Evolutionary conservation across 768 basidiomycete species (phyloP), one percentile per base, ranked within the genome.

Genomic region (Termitomyces sp.): DNA sequence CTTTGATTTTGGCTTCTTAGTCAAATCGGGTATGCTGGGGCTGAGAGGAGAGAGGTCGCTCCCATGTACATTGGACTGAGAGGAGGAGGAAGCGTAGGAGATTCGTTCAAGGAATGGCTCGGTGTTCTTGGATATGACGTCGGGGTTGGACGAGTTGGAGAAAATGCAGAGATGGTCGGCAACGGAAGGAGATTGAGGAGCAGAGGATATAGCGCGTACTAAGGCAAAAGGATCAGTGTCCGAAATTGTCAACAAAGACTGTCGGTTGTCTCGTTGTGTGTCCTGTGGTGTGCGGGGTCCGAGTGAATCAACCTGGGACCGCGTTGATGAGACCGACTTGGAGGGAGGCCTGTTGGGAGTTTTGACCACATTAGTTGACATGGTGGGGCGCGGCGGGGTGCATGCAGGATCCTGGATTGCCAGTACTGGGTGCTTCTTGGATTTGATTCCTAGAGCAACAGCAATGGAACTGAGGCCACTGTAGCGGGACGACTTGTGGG

Each of bases 221-320:
- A 52, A 76, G 27, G 83, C 84, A 64, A 88, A 88, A 5, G 87
- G 87, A 72, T 88, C 86, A 7, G 74, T 58, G 63, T 88, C 87
- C 10, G 84, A 82, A 24, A 86, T 75, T 4, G 86, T 86, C 53
- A 88, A 67, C 55, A 88, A 71, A 2, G 87, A 87, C 40, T 80
- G 77, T 42, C 80, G 75, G 39, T 64, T 51, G 50, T 73, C 67
- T 53, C 67, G 66, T 26, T 70, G 78, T 53, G 71, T 72, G 63
- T 87, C 85, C 18, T 75, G 70, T 5, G 86, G 85, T 4, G 85
- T 85, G 42, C 71, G 69, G 8, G 84, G 83, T 57, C 80, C 81
- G 33, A 76, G 68, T 24, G 84, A 81, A 65, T 86, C 83, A 43
- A 78, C 78, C 54, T 73, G 78, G 16, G 84, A 85, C 53, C 73